Conservation (phyloP, 1,284 basidiomycete species). For the Tylopilus orsonianus region DNA sequence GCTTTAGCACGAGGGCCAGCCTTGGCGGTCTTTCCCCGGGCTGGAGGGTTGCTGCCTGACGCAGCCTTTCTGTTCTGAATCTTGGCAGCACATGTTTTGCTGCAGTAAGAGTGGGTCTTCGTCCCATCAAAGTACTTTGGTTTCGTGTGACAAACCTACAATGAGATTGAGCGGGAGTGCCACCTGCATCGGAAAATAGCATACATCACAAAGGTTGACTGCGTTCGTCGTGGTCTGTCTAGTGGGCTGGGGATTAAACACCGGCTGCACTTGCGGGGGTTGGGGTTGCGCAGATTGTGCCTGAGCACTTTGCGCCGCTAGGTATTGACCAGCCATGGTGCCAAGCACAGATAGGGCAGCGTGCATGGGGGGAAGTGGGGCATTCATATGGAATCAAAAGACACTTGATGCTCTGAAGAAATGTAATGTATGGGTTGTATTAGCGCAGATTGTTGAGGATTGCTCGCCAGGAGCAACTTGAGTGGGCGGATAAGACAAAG, state of each 20-base stretch:
- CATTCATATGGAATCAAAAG: conserved; percentile 37
- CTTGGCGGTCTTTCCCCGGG: conserved; percentile 26
- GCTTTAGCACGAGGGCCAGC: conserved; percentile 22
- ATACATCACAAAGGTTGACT: conserved; percentile 32
- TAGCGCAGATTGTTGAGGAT: conserved; percentile 1
- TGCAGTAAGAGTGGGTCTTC: conserved; percentile 39
- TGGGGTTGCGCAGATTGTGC: conserved; percentile 30
- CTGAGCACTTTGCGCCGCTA: conserved; percentile 39
- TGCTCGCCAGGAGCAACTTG: conserved; percentile 34
- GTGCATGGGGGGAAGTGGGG: conserved; percentile 42
- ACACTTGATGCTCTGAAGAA: conserved; percentile 6
- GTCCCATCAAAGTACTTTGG: conserved; percentile 47
- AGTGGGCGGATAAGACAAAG: conserved; percentile 31
- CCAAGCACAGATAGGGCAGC: conserved; percentile 52
- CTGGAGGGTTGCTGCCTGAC: conserved; percentile 16
- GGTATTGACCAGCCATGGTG: conserved; percentile 48
- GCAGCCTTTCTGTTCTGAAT: conserved; percentile 26
- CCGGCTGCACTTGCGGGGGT: conserved; percentile 25
- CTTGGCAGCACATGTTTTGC: conserved; percentile 37
- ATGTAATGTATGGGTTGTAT: conserved; percentile 12
- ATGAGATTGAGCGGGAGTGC: conserved; percentile 6
- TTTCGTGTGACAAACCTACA: conserved; percentile 46
- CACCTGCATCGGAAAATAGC: conserved; percentile 8
- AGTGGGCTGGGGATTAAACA: conserved; percentile 24
- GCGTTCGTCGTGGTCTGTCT: conserved; percentile 28